phyloP scores from a whole-genome alignment of 768 basidiomycete species.

The Rhizopogon rudus region DNA sequence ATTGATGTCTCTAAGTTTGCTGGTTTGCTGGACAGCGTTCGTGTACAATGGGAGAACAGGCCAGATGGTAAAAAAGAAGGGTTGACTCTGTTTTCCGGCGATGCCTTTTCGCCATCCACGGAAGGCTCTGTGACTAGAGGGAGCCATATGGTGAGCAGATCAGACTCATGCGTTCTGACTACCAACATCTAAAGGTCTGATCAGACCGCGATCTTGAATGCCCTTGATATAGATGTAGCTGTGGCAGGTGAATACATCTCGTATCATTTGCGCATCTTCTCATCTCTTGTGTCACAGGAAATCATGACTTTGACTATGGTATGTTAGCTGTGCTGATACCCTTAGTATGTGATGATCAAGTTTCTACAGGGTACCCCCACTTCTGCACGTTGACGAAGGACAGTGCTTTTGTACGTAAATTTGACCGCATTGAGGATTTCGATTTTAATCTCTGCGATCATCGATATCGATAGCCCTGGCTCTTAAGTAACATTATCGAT shows the following conservation, averaged over 20 bases:
- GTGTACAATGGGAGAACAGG: conserved; percentile 48
- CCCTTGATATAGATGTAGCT: conserved; percentile 72
- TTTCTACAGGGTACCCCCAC: conserved; percentile 53
- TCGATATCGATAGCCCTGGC: conserved; percentile 61
- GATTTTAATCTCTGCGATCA: background rate
- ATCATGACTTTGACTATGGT: conserved; percentile 94
- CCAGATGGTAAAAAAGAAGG: conserved; percentile 59
- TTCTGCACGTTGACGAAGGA: conserved; percentile 64
- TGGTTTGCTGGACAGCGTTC: conserved; percentile 59
- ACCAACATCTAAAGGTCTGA: background rate
- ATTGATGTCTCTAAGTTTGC: conserved; percentile 87
- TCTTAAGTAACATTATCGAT: conserved; percentile 31
- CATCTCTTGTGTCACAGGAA: conserved; percentile 42
- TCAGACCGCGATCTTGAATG: conserved; percentile 6
- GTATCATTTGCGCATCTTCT: no score
- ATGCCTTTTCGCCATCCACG: conserved; percentile 81
- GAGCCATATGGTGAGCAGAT: conserved; percentile 72
- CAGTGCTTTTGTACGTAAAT: conserved; percentile 61
- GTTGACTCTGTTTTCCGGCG: conserved; percentile 82
- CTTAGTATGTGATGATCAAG: background rate
- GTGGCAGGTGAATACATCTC: conserved; percentile 56
- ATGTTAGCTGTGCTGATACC: conserved; percentile 9
- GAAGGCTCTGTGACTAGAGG: conserved; percentile 88
- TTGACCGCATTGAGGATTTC: background rate
- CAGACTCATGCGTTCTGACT: background rate